These are phyloP conservation scores for Leccinum solheimii DNA, from an alignment of 1,284 basidiomycete species.

Conservation along the genomic window DNA sequence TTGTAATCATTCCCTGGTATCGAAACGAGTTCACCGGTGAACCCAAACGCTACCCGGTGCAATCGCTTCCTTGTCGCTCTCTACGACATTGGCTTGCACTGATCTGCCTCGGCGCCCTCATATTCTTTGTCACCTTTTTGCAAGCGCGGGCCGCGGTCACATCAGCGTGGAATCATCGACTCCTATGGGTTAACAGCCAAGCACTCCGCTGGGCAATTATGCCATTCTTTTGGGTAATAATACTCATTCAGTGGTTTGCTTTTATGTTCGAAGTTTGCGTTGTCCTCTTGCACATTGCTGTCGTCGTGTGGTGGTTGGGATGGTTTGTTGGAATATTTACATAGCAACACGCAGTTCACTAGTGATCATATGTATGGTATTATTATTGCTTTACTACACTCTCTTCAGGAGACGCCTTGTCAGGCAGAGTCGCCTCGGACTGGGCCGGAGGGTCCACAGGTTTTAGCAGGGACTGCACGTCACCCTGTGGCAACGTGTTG, in stretches of 20 bases:
- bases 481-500: not conserved
- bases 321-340: constrained; percentile 58
- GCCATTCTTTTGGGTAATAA: constrained; percentile 58
- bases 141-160: constrained; percentile 56
- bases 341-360: constrained; percentile 23
- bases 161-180: constrained; percentile 48
- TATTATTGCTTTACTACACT: not conserved
- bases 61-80: constrained; percentile 59
- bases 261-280: constrained; percentile 55
- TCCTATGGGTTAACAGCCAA: constrained; percentile 55
- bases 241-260: constrained; percentile 63
- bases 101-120: constrained; percentile 47
- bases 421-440: not conserved
- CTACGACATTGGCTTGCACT: constrained; percentile 66
- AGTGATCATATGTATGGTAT: not conserved
- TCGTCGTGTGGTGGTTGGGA: constrained; percentile 68
- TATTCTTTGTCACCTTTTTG: constrained; percentile 47
- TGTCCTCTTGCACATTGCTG: constrained; percentile 54
- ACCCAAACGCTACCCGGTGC: constrained; percentile 62
- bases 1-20: constrained; percentile 76
- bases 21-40: constrained; percentile 80
- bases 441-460: not conserved
- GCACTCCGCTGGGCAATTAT: constrained; percentile 60
- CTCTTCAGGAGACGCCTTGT: constrained; percentile 5
- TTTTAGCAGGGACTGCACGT: constrained; percentile 2